A percentile compares a stretch with the other conserved stretches of the same genome.
phyloP scores from a whole-genome alignment of 1,284 basidiomycete genomes.

The Hypsizygus ulmarius region DNA sequence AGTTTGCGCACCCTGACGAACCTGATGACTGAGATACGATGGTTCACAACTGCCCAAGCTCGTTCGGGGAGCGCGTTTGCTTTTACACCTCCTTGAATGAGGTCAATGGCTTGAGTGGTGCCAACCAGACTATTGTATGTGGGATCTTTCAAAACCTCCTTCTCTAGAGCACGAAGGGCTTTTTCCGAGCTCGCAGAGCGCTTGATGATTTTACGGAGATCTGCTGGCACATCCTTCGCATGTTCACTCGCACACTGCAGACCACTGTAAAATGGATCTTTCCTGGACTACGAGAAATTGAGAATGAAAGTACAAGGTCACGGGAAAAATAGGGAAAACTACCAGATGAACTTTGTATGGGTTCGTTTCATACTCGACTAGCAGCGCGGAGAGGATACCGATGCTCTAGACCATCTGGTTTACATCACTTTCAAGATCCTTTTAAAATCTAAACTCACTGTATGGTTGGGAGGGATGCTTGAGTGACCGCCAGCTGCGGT shows the following conservation, averaged over 20 bases:
- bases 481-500: slow-evolving; percentile 67
- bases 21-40: slow-evolving; percentile 55
- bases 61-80: slow-evolving; percentile 60
- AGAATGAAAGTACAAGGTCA: background rate
- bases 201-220: slow-evolving; percentile 40
- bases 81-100: slow-evolving; percentile 69
- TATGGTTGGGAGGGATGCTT: slow-evolving; percentile 60
- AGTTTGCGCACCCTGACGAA: slow-evolving; percentile 20
- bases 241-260: slow-evolving; percentile 48
- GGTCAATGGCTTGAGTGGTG: slow-evolving; percentile 71
- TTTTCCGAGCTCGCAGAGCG: slow-evolving; percentile 34
- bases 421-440: background rate
- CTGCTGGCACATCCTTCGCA: slow-evolving; percentile 40
- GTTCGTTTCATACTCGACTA: slow-evolving; percentile 54
- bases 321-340: slow-evolving; percentile 12
- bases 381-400: slow-evolving; percentile 56
- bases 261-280: slow-evolving; percentile 42
- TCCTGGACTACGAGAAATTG: slow-evolving; percentile 28
- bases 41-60: slow-evolving; percentile 55
- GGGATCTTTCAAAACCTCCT: slow-evolving; percentile 35
- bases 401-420: slow-evolving; percentile 42
- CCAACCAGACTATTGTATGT: slow-evolving; percentile 43
- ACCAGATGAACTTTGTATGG: slow-evolving; percentile 45
- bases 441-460: slow-evolving; percentile 30
- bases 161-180: slow-evolving; percentile 41